A percentile compares a stretch with the other conserved stretches of the same genome.
These are phyloP conservation scores for Fomitopsis betulina DNA, from an alignment of 1,284 basidiomycete species.

Conservation along the genomic window DNA sequence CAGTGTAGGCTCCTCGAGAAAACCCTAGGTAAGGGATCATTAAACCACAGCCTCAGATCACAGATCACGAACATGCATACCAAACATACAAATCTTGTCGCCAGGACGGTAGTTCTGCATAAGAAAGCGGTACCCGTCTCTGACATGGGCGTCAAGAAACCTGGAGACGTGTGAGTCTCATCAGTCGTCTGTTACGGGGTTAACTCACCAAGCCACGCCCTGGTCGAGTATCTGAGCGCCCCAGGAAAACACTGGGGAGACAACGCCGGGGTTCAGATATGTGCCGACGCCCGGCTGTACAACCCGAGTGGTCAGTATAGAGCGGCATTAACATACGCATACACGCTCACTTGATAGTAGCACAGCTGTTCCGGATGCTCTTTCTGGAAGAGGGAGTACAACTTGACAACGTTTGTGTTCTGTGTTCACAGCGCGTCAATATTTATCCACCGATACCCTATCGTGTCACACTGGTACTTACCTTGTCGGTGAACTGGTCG, in stretches of 20 bases:
- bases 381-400: slow-evolving; percentile 36
- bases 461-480: slow-evolving; percentile 9
- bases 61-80: slow-evolving; percentile 25
- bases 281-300: slow-evolving; percentile 41
- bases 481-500: slow-evolving; percentile 42
- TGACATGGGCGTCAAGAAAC: slow-evolving; percentile 48
- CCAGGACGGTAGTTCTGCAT: slow-evolving; percentile 54
- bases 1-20: slow-evolving; percentile 45
- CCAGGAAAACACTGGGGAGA: slow-evolving; percentile 33
- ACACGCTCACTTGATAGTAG: slow-evolving; percentile 34
- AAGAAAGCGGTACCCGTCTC: slow-evolving; percentile 59
- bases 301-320: background rate
- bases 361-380: slow-evolving; percentile 33
- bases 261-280: slow-evolving; percentile 38
- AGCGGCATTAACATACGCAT: background rate
- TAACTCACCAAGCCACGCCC: slow-evolving; percentile 40
- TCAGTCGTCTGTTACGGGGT: background rate
- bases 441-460: background rate
- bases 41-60: slow-evolving; percentile 17
- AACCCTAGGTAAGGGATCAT: slow-evolving; percentile 19
- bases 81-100: slow-evolving; percentile 52
- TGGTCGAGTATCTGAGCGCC: slow-evolving; percentile 40
- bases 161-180: slow-evolving; percentile 7
- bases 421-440: slow-evolving; percentile 8
- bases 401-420: slow-evolving; percentile 39